These are phyloP conservation scores for Leucaena leucocephala DNA, from an alignment of 306 rosid genomes.

Conservation along the genomic window DNA sequence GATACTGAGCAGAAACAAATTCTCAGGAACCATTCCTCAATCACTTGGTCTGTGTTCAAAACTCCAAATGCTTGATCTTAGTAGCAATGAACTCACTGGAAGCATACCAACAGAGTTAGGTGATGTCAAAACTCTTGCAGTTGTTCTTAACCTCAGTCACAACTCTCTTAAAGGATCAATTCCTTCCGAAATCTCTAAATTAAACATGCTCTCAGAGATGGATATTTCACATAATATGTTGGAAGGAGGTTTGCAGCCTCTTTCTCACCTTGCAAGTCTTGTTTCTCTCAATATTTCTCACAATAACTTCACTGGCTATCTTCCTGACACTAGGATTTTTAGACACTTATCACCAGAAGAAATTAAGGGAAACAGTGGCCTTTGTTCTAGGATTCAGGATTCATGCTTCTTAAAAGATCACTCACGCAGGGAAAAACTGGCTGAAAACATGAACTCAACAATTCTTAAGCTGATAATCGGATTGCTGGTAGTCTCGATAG, in stretches of 20 bases:
- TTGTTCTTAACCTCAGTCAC: constrained; percentile 62
- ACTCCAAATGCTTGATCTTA: constrained; percentile 66
- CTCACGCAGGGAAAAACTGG: constrained; percentile 17
- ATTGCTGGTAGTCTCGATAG: constrained; percentile 50
- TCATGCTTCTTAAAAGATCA: constrained; percentile 48
- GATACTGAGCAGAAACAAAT: constrained; percentile 46
- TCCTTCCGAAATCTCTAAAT: constrained; percentile 57
- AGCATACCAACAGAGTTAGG: constrained; percentile 55
- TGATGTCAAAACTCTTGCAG: constrained; percentile 47
- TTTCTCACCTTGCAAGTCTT: constrained; percentile 57
- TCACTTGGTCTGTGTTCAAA: constrained; percentile 56
- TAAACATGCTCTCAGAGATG: constrained; percentile 54
- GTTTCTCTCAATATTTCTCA: constrained; percentile 57
- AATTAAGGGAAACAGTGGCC: constrained; percentile 55
- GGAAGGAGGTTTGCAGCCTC: constrained; percentile 52
- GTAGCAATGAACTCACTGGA: constrained; percentile 59
- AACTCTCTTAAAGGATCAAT: constrained; percentile 56
- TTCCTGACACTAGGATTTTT: constrained; percentile 62
- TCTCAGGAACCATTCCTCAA: constrained; percentile 59
- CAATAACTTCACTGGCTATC: constrained; percentile 57
- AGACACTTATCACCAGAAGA: constrained; percentile 50
- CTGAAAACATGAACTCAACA: constrained; percentile 35
- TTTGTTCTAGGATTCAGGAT: constrained; percentile 44
- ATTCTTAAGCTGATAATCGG: constrained; percentile 58
- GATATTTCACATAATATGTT: constrained; percentile 66